Percentiles rank a stretch among this genome's conserved stretches.
Conservation (phyloP, 164 flowering plant genomes). For the Kingdonia uniflora region DNA sequence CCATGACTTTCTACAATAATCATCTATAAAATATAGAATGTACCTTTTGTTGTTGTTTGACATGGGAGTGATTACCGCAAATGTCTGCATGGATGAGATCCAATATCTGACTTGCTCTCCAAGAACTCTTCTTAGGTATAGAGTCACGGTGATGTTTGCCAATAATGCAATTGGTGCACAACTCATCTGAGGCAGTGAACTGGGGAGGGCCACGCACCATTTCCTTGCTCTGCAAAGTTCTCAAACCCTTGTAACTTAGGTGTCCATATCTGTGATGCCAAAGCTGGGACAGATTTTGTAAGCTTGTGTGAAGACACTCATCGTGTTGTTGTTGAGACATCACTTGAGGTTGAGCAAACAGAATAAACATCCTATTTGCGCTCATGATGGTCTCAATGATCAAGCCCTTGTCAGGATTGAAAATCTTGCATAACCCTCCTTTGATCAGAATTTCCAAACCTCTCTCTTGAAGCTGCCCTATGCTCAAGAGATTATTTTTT, state of each 20-base stretch:
- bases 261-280: slow-evolving; percentile 4
- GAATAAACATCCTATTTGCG: slow-evolving; percentile 11
- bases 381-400: no score
- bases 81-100: slow-evolving; percentile 5
- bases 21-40: slow-evolving; percentile 7
- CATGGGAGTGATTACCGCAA: slow-evolving; percentile 5
- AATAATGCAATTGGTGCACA: neutral
- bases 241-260: neutral
- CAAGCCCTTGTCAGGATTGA: no score
- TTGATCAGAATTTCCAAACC: slow-evolving; percentile 4
- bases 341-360: neutral
- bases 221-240: neutral
- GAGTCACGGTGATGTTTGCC: slow-evolving; percentile 4
- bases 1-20: slow-evolving; percentile 3
- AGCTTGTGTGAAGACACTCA: neutral
- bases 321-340: neutral
- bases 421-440: no score
- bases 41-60: slow-evolving; percentile 11
- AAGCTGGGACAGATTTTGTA: neutral
- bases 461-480: slow-evolving; percentile 6
- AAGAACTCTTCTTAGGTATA: slow-evolving; percentile 3
- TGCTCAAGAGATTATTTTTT: neutral
- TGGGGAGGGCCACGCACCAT: neutral
- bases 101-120: slow-evolving; percentile 3
- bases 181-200: neutral